Evolutionary conservation across 2,329 filamentous ascomycete genomes (phyloP).

Genomic region (Ceratocystis papillata): DNA sequence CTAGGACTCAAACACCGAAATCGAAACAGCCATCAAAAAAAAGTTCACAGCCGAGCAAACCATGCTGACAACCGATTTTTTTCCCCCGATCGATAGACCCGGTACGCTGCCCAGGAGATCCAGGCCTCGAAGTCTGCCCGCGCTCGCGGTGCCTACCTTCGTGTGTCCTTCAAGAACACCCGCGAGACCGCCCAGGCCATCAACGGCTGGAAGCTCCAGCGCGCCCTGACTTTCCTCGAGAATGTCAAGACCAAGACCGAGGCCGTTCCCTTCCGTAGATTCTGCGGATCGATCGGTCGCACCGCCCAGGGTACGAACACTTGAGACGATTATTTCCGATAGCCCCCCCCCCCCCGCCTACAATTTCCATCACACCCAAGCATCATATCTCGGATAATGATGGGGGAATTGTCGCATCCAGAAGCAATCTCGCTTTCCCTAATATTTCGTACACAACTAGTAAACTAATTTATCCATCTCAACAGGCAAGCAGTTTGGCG

Average conservation of each 20-base stretch:
- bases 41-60: slow-evolving; percentile 4
- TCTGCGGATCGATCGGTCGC: slow-evolving; percentile 89
- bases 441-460: background rate
- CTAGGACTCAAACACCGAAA: slow-evolving; percentile 15
- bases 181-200: slow-evolving; percentile 98
- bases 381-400: background rate
- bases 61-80: slow-evolving; percentile 18
- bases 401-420: too few relatives aligned
- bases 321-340: slow-evolving; percentile 12
- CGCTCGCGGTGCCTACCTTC: slow-evolving; percentile 96
- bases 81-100: slow-evolving; percentile 51
- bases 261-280: slow-evolving; percentile 96
- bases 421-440: too few relatives aligned
- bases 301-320: slow-evolving; percentile 83
- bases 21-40: background rate
- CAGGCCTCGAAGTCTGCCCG: slow-evolving; percentile 86
- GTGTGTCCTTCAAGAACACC: slow-evolving; percentile 99
- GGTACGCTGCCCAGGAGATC: slow-evolving; percentile 89
- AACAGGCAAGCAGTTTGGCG: slow-evolving; percentile 95
- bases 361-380: background rate
- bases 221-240: slow-evolving; percentile 92
- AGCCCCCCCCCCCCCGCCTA: background rate
- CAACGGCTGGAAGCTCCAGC: slow-evolving; percentile 97
- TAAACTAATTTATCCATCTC: slow-evolving; percentile 14
- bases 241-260: slow-evolving; percentile 96